Evolutionary conservation across 2,329 filamentous ascomycete genomes (phyloP), one percentile per base, ranked within the genome.

Genomic region (Fusarium illudens): DNA sequence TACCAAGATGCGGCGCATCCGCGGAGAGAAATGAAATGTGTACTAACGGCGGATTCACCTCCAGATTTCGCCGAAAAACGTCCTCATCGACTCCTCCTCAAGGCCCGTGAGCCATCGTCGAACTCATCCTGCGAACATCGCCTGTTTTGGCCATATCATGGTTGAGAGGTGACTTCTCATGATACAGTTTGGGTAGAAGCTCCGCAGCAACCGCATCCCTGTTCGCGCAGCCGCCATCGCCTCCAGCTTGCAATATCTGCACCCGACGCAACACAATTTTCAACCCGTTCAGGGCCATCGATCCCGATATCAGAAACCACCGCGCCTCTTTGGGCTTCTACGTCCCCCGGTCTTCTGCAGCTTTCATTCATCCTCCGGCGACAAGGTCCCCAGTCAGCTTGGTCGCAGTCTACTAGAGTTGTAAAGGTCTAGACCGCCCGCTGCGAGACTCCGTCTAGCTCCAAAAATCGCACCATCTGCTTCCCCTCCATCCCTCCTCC

Each of bases 381-480:
- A 59, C 51, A 68, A 29, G 42, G 37, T 49, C 36, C 56, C 66
- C 61, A 52, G 66, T 71, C 64, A 37, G 59, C 22, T 57, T 60
- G 56, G 58, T 53, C 48, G 34, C 53, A 51, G 29, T 34, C 62
- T 57, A 61, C 62, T 57, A 61, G 58, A 68, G 54, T 58, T 48
- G 48, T 55, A 54, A 65, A 57, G 60, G 68, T 55, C 70, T 71
- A 74, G 71, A 72, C 71, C 71, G 67, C 69, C 64, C 67, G 61
- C 62, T 71, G 49, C 63, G 62, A 52, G 69, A 67, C 67, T 68
- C 60, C 62, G 58, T 72, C 65, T 74, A 71, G 68, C 64, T 71
- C 63, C 62, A 58, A 70, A 72, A 74, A 74, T 73, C 72, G 72
- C 72, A 71, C 72, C 71, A 74, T 70, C 61, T 62, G 33, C 56